Percentiles rank a stretch among this genome's conserved stretches.
Evolutionary conservation across 805 yeast species (phyloP).

Genomic region (Nakazawaea pomicola): DNA sequence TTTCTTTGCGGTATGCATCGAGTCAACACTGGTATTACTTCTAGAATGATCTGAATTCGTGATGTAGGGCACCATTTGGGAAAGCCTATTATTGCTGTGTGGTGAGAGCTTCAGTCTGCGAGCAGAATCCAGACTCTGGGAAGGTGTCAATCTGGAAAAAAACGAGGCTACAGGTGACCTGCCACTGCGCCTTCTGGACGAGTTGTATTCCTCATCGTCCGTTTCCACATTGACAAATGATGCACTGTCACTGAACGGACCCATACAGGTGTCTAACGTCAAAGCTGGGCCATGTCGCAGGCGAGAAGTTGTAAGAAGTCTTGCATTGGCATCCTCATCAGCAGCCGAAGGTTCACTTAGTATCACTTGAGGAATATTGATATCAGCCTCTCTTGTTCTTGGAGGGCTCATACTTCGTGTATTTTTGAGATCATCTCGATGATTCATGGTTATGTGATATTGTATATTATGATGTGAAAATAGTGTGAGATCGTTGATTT

Average conservation of each 20-base stretch:
- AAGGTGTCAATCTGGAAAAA: neutral
- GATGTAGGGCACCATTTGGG: conserved; percentile 9
- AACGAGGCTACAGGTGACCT: conserved; percentile 4
- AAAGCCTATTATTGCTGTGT: neutral
- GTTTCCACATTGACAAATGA: too few species aligned
- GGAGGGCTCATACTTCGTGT: too few species aligned
- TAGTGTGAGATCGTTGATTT: too few species aligned
- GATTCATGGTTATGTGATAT: too few species aligned
- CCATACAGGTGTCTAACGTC: neutral
- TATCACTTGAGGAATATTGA: neutral
- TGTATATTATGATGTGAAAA: too few species aligned
- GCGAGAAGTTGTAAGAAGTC: too few species aligned
- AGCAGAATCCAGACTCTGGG: neutral
- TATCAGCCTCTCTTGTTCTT: neutral
- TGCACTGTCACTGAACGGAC: neutral
- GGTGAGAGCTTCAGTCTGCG: neutral
- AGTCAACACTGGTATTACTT: neutral
- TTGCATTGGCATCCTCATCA: too few species aligned
- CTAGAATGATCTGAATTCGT: neutral
- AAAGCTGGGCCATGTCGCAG: neutral
- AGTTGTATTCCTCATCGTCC: too few species aligned
- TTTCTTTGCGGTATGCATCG: neutral
- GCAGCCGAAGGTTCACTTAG: neutral
- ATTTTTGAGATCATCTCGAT: too few species aligned
- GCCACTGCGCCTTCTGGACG: too few species aligned